A percentile compares a stretch with the other conserved stretches of the same genome.
Evolutionary conservation across 805 yeast genomes (phyloP).

Genomic region (Suhomyces pyralidae): DNA sequence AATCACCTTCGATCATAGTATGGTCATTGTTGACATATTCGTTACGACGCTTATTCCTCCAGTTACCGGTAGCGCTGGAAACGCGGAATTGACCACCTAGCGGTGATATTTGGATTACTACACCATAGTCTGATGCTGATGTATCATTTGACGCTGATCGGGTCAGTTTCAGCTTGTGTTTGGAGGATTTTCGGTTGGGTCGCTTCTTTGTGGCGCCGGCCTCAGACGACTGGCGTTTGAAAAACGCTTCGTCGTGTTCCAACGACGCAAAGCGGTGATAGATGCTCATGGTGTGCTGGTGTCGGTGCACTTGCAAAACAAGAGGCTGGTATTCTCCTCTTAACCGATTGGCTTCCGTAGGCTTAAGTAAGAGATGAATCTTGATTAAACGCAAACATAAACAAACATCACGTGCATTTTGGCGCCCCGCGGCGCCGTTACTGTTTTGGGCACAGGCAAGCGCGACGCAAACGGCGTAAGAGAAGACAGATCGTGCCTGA

Average conservation of each 20-base stretch:
- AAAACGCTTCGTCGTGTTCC: slow-evolving; percentile 28
- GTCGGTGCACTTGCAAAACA: background rate
- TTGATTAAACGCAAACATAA: slow-evolving; percentile 1
- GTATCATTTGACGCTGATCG: background rate
- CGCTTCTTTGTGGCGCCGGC: background rate
- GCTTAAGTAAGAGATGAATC: background rate
- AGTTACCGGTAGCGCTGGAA: background rate
- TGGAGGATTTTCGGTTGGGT: background rate
- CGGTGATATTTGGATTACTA: slow-evolving; percentile 1
- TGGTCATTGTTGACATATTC: background rate
- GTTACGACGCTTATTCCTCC: background rate
- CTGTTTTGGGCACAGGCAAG: background rate
- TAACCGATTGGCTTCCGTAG: background rate
- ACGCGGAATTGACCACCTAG: slow-evolving; percentile 5
- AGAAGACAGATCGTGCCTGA: background rate
- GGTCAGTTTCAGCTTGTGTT: background rate
- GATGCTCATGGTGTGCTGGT: slow-evolving; percentile 26
- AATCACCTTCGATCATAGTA: background rate
- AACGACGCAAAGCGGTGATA: slow-evolving; percentile 39
- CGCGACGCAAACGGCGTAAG: background rate
- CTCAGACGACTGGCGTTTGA: slow-evolving; percentile 2
- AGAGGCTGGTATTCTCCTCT: background rate
- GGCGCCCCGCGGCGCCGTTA: background rate
- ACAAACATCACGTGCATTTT: background rate
- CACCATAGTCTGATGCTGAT: background rate